Percentiles rank a stretch among this genome's conserved stretches.
Conservation (phyloP, 139 green algal genomes). For the Yamagishiella unicocca region DNA sequence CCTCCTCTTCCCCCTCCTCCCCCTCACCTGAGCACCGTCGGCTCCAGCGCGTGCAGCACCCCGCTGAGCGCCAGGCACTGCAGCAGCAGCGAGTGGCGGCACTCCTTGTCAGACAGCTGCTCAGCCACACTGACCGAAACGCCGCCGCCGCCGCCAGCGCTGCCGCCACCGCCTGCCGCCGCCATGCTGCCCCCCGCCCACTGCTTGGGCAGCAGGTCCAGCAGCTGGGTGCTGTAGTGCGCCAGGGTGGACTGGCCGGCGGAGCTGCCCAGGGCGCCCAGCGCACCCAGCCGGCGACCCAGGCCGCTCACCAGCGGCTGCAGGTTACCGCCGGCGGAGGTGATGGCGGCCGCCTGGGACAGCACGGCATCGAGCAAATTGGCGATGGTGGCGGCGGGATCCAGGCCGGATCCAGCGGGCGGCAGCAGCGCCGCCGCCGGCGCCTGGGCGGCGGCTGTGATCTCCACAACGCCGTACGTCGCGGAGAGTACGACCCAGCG, state of each 20-base stretch:
- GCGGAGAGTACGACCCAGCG: conserved; percentile 52
- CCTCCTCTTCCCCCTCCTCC: background rate
- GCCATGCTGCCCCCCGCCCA: conserved; percentile 16
- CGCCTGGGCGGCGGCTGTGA: conserved; percentile 6
- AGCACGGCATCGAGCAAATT: conserved; percentile 32
- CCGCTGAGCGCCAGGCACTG: conserved; percentile 41
- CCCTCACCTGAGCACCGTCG: conserved; percentile 48
- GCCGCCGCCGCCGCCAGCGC: background rate
- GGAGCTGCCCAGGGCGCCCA: conserved; percentile 32
- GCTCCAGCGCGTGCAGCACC: conserved; percentile 42
- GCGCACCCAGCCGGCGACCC: conserved; percentile 38
- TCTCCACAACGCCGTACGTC: conserved; percentile 61
- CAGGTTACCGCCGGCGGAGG: conserved; percentile 34
- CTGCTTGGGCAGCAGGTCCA: conserved; percentile 65
- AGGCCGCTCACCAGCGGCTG: conserved; percentile 42
- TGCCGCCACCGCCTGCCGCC: background rate
- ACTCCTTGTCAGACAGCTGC: conserved; percentile 56
- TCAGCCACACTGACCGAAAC: conserved; percentile 25
- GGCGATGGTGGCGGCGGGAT: background rate
- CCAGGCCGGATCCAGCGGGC: background rate
- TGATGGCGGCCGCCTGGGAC: conserved; percentile 42
- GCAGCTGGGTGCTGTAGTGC: conserved; percentile 52
- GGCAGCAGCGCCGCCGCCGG: background rate
- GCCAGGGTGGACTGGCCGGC: conserved; percentile 40
- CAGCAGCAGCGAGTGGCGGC: conserved; percentile 52